Base-by-base conservation (phyloP, 2,329 filamentous ascomycete genomes). In the Paecilomyces fulvus region DNA sequence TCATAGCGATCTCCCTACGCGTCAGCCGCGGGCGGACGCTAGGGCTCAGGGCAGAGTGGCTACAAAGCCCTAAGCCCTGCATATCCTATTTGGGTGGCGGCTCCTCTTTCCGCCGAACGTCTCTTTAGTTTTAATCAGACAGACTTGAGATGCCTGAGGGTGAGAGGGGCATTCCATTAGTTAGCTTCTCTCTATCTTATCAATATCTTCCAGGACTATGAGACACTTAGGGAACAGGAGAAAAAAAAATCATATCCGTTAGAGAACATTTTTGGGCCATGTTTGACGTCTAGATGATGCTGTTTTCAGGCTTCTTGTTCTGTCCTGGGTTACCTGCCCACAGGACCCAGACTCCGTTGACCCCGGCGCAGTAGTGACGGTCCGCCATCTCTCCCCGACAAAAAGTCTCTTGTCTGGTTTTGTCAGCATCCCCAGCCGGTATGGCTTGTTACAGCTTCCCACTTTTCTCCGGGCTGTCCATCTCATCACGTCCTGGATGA, bases 21-120 rank as follows among this genome's bases (percentile, higher is more conserved):
- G 48, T 49, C 48, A 49, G 21, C 48, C 28, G 21, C 48, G 48
- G 21, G 7, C 48, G 48, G 21, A 28, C 48, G 48, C 48, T 66
- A 70, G 67, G 68, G 65, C 55, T 60, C 63, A 64, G 65, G 67
- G 66, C 30, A 61, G 10, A 17, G 1, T 1, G 25, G 25, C 4
- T 1, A 0, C 7, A 10, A 0, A 30, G 23, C 55, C 57, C 64
- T 59, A 30, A 53, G 58, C 64, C 64, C 64, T 65, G 58, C 3
- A 4, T 63, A 57, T 61, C 57, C 9, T 10, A 59, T 52, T 1
- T 1, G 43, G 21, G 28, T 10, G 3, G 12, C 49, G 11, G 25
- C 12, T 12, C 25, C 49, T 21, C 49, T n/a, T 12, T 14, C 12
- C 21, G 10, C 51, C n/a, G 9, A 31, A 51, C n/a, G n/a, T 10